A percentile compares a stretch with the other conserved stretches of the same genome.
Conservation (phyloP, 768 basidiomycete genomes). For the Russula emetica region DNA sequence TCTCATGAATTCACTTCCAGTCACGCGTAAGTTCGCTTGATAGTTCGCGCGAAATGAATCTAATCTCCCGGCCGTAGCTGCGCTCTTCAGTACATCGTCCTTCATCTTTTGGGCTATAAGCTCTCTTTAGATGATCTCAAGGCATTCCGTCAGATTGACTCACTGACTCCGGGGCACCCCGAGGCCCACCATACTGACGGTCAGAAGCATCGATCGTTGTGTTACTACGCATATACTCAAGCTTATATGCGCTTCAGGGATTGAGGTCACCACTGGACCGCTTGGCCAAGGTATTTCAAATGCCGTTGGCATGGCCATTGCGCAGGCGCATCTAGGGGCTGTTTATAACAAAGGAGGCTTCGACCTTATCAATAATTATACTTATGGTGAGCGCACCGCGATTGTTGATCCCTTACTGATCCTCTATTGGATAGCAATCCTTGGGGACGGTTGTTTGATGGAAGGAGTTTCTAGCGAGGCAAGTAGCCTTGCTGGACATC, state of each 20-base stretch:
- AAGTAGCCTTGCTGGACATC: constrained; percentile 87
- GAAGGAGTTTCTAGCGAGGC: constrained; percentile 95
- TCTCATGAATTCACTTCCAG: constrained; percentile 37
- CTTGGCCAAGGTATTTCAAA: constrained; percentile 94
- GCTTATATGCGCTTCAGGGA: constrained; percentile 39
- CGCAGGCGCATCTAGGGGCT: constrained; percentile 87
- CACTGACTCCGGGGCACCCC: constrained; percentile 91
- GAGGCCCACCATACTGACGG: constrained; percentile 70
- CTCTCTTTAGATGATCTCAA: constrained; percentile 90
- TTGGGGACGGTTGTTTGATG: constrained; percentile 95
- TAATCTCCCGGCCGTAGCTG: constrained; percentile 49
- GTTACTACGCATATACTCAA: constrained; percentile 11
- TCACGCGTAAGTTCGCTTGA: constrained; percentile 60
- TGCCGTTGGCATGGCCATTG: constrained; percentile 90
- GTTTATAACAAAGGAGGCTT: constrained; percentile 85
- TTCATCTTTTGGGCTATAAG: constrained; percentile 91
- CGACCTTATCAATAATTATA: constrained; percentile 78
- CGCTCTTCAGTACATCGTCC: constrained; percentile 87
- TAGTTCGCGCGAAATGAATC: neutral
- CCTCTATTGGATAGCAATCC: constrained; percentile 58
- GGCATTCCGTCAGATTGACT: constrained; percentile 85
- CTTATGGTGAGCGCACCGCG: constrained; percentile 60
- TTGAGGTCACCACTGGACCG: constrained; percentile 94
- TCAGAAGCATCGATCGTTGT: constrained; percentile 27
- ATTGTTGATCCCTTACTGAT: constrained; percentile 12